Evolutionary conservation across 2,329 filamentous ascomycete species (phyloP).

Genomic region (Curvularia lunata): DNA sequence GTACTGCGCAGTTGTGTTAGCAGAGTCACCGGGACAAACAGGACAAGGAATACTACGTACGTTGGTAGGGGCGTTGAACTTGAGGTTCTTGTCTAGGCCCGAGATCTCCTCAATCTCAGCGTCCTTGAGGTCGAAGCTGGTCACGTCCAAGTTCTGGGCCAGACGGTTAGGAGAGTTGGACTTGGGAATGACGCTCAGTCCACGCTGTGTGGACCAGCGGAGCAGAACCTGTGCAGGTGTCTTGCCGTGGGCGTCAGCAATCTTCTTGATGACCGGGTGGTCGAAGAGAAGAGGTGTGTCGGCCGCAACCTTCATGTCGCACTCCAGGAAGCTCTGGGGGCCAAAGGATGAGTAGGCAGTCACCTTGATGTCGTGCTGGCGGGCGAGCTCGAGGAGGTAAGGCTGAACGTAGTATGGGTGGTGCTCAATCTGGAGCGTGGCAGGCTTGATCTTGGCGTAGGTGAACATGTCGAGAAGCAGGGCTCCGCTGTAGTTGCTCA

Average conservation of each 20-base stretch:
- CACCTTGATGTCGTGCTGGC: slow-evolving; percentile 43
- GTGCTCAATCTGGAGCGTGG: slow-evolving; percentile 48
- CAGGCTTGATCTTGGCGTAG: slow-evolving; percentile 50
- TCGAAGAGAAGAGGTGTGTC: slow-evolving; percentile 43
- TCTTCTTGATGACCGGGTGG: slow-evolving; percentile 69
- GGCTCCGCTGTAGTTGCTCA: slow-evolving; percentile 48
- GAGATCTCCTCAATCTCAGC: slow-evolving; percentile 43
- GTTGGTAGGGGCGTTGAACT: slow-evolving; percentile 46
- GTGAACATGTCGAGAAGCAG: slow-evolving; percentile 63
- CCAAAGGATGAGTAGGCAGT: slow-evolving; percentile 49
- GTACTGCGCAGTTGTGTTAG: slow-evolving; percentile 35
- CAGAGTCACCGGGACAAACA: neutral
- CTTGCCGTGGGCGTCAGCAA: slow-evolving; percentile 67
- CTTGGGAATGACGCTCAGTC: slow-evolving; percentile 49
- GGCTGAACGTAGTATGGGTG: slow-evolving; percentile 48
- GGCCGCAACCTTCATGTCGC: slow-evolving; percentile 44
- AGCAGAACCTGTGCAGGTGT: slow-evolving; percentile 81
- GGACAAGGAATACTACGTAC: slow-evolving; percentile 26
- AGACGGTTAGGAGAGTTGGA: slow-evolving; percentile 41
- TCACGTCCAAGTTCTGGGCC: slow-evolving; percentile 43
- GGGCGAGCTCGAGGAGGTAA: slow-evolving; percentile 44
- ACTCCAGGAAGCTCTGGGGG: slow-evolving; percentile 55
- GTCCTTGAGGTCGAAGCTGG: slow-evolving; percentile 38
- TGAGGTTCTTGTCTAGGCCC: slow-evolving; percentile 38
- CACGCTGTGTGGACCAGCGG: slow-evolving; percentile 82